A percentile compares a stretch with the other conserved stretches of the same genome.
These are phyloP conservation scores for Fusarium fracticaudum DNA, from an alignment of 2,329 filamentous ascomycete species.

Conservation along the genomic window DNA sequence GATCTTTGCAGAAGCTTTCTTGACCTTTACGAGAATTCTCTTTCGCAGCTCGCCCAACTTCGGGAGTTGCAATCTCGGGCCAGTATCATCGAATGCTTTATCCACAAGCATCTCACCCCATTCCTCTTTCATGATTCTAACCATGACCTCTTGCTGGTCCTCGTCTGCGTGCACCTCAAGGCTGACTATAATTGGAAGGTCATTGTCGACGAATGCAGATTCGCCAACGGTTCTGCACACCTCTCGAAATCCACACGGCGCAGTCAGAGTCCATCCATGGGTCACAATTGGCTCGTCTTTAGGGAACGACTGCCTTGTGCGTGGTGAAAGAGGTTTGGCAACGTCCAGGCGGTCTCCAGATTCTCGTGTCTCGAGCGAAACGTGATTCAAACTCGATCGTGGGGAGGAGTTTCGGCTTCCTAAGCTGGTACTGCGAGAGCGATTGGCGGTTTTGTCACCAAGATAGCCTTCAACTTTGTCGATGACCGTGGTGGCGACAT, in stretches of 20 bases:
- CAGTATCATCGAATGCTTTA: conserved; percentile 57
- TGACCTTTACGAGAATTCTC: conserved; percentile 88
- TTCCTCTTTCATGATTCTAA: conserved; percentile 89
- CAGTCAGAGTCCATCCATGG: conserved; percentile 85
- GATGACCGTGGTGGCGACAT: conserved; percentile 53
- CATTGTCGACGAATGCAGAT: conserved; percentile 78
- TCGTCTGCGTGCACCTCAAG: conserved; percentile 87
- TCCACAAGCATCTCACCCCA: conserved; percentile 83
- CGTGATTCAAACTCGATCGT: conserved; percentile 42
- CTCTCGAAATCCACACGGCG: conserved; percentile 85
- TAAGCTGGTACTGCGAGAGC: conserved; percentile 54
- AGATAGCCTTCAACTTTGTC: conserved; percentile 50
- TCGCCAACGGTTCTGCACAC: conserved; percentile 85
- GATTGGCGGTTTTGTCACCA: conserved; percentile 44
- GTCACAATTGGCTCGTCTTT: conserved; percentile 80
- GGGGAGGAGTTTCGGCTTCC: conserved; percentile 48
- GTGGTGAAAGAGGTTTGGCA: conserved; percentile 37
- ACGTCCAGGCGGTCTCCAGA: conserved; percentile 49
- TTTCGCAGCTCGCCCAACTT: conserved; percentile 75
- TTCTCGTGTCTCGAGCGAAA: conserved; percentile 45
- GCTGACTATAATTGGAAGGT: conserved; percentile 88
- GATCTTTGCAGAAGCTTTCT: conserved; percentile 61
- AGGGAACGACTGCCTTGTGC: conserved; percentile 42
- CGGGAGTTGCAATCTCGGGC: conserved; percentile 68
- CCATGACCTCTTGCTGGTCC: conserved; percentile 91